Evolutionary conservation across 768 basidiomycete species (phyloP), one percentile per base, ranked within the genome.

Genomic region (Mycena indigotica): DNA sequence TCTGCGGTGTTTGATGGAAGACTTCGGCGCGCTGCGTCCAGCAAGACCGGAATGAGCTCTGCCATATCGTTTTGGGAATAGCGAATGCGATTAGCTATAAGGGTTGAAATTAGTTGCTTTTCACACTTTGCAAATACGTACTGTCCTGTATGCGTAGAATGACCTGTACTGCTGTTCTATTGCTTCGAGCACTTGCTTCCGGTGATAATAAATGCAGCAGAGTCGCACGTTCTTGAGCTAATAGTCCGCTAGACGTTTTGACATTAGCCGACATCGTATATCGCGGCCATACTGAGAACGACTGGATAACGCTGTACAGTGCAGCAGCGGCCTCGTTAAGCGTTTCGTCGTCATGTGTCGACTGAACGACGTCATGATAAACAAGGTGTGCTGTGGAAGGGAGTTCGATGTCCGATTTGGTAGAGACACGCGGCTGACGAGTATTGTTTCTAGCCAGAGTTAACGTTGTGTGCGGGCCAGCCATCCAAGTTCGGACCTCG

Each of bases 261-360:
- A 10, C 46, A 8, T 48, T 13, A 53, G 41, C 3, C 55, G 60
- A 35, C 26, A 25, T 0, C 48, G 23, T 17, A 21, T 13, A n/a
- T 40, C 13, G 12, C 52, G 53, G 19, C 28, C 19, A 4, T 13
- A n/a, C n/a, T n/a, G n/a, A 49, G 2, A 49, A 57, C 24, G 55
- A 25, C 28, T 56, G 55, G 3, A 19, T 23, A 16, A 58, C 52
- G 24, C 58, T 38, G 19, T 58, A 60, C 4, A 66, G 56, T 3
- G 65, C 62, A 0, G 60, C 63, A 0, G 65, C 53, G 4, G 65
- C 59, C 1, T 62, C 41, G 41, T 66, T 60, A 2, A 66, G 55
- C 8, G 57, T 50, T 15, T 61, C 60, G 26, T 66, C 65, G 28
- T 66, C 62, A 5, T 54, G 32, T 2, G 63, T 64, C 1, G 51